Conservation (phyloP, 179 eudicot genomes). For the Spergularia azorica region DNA sequence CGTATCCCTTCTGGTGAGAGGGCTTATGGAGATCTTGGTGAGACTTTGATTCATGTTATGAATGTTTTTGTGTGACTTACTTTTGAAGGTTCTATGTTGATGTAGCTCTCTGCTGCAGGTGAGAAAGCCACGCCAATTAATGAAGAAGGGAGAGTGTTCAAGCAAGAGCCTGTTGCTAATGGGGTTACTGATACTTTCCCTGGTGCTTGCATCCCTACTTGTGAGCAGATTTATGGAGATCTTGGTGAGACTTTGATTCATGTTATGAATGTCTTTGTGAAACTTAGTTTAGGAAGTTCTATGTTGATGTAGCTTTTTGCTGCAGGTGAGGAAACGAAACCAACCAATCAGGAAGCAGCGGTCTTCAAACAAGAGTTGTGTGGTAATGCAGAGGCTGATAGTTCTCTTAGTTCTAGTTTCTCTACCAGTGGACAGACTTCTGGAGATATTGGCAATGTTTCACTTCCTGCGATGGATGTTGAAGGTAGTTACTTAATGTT, state of each 20-base stretch:
- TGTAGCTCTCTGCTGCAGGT: slow-evolving; percentile 23
- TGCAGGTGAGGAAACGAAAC: slow-evolving; percentile 14
- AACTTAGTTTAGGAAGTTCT: not conserved
- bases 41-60: not conserved
- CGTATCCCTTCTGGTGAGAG: not conserved
- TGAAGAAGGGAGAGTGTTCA: slow-evolving; percentile 8
- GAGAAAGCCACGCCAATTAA: slow-evolving; percentile 7
- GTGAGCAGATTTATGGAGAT: slow-evolving; percentile 10
- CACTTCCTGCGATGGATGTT: not conserved
- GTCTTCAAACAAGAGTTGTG: not conserved
- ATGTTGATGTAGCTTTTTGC: not conserved
- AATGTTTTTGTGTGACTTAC: not conserved
- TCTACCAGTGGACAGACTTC: not conserved
- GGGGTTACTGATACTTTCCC: not conserved
- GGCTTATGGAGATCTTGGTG: slow-evolving; percentile 7
- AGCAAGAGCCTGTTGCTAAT: not conserved
- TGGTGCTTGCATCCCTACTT: not conserved
- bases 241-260: not conserved
- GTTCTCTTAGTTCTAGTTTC: not conserved
- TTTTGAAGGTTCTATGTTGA: no score
- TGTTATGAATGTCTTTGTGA: not conserved
- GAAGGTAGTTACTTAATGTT: not conserved
- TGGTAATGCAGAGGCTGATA: not conserved
- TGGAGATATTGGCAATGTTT: no score
- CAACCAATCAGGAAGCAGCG: slow-evolving; percentile 21